Conservation (phyloP, 2,329 filamentous ascomycete genomes). For the Daldinia sp. region DNA sequence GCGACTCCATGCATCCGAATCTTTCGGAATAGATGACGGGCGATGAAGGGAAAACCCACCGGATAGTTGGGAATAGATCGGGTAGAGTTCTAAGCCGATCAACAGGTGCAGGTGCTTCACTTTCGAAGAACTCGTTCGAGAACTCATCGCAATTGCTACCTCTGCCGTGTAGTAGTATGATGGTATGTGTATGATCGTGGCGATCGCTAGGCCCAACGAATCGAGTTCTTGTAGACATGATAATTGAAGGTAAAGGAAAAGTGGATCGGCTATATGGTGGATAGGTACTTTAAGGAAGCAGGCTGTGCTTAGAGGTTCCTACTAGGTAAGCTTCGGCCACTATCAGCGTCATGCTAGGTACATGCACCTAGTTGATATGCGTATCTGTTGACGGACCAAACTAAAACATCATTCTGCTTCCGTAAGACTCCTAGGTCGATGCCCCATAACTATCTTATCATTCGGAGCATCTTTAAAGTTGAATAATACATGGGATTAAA, state of each 20-base stretch:
- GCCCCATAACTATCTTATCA: too few relatives aligned
- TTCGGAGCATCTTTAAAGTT: too few relatives aligned
- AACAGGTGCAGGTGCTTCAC: constrained; percentile 46
- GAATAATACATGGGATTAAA: too few relatives aligned
- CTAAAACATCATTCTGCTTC: too few relatives aligned
- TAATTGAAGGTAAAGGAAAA: not conserved
- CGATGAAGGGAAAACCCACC: constrained; percentile 51
- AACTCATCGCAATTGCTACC: constrained; percentile 57
- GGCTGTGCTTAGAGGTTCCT: too few relatives aligned
- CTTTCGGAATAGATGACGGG: constrained; percentile 36
- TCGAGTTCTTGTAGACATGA: not conserved
- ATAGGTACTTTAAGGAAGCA: too few relatives aligned
- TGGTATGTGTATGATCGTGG: constrained; percentile 56
- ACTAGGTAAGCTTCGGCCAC: too few relatives aligned
- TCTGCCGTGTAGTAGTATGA: constrained; percentile 61
- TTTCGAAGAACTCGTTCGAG: constrained; percentile 56
- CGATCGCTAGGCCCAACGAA: constrained; percentile 3
- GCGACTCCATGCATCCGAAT: constrained; percentile 43
- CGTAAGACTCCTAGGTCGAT: too few relatives aligned
- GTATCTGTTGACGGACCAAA: too few relatives aligned
- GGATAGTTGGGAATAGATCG: constrained; percentile 44
- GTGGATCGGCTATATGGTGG: too few relatives aligned
- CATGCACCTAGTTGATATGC: too few relatives aligned
- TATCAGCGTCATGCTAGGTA: too few relatives aligned
- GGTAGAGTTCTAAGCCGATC: constrained; percentile 41